phyloP scores from a whole-genome alignment of 2,329 filamentous ascomycete genomes.

The Coniochaeta sp. region DNA sequence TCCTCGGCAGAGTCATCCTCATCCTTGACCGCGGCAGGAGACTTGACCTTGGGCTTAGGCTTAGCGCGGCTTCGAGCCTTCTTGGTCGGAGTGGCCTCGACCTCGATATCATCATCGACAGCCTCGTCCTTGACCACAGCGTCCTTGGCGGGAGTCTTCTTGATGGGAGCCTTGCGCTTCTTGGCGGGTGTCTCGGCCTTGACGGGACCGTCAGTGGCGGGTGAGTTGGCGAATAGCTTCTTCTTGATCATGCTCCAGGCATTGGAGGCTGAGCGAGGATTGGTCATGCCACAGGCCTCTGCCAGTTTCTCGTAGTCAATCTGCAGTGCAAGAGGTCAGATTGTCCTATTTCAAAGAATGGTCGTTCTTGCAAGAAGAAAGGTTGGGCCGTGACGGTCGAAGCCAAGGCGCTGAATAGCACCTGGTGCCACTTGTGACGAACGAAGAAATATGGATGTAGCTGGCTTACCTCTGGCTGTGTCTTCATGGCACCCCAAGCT shows the following conservation, averaged over 20 bases:
- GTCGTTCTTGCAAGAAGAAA: not conserved
- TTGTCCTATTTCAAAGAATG: not conserved
- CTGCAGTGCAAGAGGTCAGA: slow-evolving; percentile 6
- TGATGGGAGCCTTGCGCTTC: slow-evolving; percentile 11
- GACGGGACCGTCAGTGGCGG: not conserved
- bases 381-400: too few species aligned
- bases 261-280: slow-evolving; percentile 14
- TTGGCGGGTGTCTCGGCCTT: not conserved
- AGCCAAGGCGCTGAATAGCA: too few species aligned
- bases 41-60: slow-evolving; percentile 4
- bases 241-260: slow-evolving; percentile 17
- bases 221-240: slow-evolving; percentile 14
- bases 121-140: slow-evolving; percentile 6
- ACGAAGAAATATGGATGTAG: not conserved
- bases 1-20: not conserved
- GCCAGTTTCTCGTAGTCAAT: slow-evolving; percentile 17
- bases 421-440: too few species aligned
- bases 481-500: slow-evolving; percentile 18
- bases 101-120: not conserved
- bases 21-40: not conserved
- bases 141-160: slow-evolving; percentile 6
- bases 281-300: slow-evolving; percentile 14
- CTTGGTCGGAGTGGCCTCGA: slow-evolving; percentile 2
- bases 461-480: slow-evolving; percentile 15
- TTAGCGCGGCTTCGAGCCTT: slow-evolving; percentile 4